phyloP scores from a whole-genome alignment of 169 alveolate genomes.

The Plasmodium sp. region DNA sequence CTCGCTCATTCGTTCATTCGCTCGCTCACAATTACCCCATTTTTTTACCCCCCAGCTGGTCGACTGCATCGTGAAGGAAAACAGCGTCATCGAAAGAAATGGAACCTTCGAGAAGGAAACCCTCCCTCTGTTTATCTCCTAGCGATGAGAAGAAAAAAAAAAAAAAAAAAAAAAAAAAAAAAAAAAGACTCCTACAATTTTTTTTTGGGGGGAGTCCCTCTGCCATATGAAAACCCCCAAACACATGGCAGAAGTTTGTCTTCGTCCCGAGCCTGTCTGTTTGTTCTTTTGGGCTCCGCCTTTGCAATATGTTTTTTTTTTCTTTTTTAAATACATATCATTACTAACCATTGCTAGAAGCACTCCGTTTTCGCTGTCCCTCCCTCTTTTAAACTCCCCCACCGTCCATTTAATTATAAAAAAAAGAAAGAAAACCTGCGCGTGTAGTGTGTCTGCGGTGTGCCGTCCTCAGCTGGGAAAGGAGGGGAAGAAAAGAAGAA shows the following conservation, averaged over 20 bases:
- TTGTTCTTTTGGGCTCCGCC: neutral
- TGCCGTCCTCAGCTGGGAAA: neutral
- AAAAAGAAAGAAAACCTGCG: neutral
- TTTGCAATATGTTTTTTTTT: neutral
- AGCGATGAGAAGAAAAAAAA: neutral
- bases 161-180: no score
- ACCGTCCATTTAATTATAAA: neutral
- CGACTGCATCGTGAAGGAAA: conserved; percentile 50
- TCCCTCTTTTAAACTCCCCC: neutral
- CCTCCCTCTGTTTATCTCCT: conserved; percentile 46
- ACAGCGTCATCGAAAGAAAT: conserved; percentile 33
- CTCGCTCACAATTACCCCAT: neutral
- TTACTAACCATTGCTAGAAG: neutral
- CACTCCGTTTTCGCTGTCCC: neutral
- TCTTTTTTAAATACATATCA: neutral
- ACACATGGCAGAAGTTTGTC: neutral
- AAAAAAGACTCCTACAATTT: neutral
- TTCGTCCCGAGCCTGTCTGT: neutral
- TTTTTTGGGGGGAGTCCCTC: neutral
- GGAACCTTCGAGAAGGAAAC: conserved; percentile 59
- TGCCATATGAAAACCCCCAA: neutral
- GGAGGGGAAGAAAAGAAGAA: neutral
- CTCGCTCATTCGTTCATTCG: no score
- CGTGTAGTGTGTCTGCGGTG: neutral
- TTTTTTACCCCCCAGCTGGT: conserved; percentile 14